Evolutionary conservation across 2,329 filamentous ascomycete genomes (phyloP), one percentile per base, ranked within the genome.

Genomic region (Colletotrichum camelliae): DNA sequence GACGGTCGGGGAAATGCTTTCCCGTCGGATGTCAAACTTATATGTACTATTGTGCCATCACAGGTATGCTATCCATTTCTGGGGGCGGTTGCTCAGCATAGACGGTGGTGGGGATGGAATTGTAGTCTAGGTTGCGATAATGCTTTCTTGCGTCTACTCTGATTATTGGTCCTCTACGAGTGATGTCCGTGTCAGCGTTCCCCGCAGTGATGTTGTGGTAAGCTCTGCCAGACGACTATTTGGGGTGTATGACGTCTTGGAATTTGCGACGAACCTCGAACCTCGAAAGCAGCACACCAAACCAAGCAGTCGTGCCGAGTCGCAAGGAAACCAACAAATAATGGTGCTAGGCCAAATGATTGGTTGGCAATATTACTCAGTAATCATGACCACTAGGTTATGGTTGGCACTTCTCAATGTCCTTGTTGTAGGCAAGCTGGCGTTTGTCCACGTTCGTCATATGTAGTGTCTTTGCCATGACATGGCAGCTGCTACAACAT

Each of bases 11-110:
- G 74, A 52, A 52, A 52, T 3, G 80, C 74, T 80, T 58, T 65
- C 67, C 69, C 78, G 29, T 75, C 81, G 78, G 78, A 80, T 80
- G 79, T 77, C 68, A 77, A 78, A 81, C 78, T 84, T 84, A 85
- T 84, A 84, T 88, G 88, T 89, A 89, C 85, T 89, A 87, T 88
- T 89, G 84, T 88, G 83, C 84, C 84, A 86, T 71, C 85, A 84
- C 84, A 76, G 65, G 74, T 65, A 76, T 82, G 84, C 82, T 85
- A 86, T 84, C 80, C 81, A 81, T 82, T 82, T 80, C 79, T 79
- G 80, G 81, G 70, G 70, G 82, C 81, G 80, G 81, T 81, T 84
- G 84, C 84, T 87, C 83, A 85, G 86, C 83, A 89, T 89, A 89
- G 87, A 89, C 81, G 83, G 82, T 83, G 82, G 84, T 83, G 80